Percentiles rank a stretch among this genome's conserved stretches.
Conservation (phyloP, 2,329 filamentous ascomycete species). For the Arthrinium phaeospermum region DNA sequence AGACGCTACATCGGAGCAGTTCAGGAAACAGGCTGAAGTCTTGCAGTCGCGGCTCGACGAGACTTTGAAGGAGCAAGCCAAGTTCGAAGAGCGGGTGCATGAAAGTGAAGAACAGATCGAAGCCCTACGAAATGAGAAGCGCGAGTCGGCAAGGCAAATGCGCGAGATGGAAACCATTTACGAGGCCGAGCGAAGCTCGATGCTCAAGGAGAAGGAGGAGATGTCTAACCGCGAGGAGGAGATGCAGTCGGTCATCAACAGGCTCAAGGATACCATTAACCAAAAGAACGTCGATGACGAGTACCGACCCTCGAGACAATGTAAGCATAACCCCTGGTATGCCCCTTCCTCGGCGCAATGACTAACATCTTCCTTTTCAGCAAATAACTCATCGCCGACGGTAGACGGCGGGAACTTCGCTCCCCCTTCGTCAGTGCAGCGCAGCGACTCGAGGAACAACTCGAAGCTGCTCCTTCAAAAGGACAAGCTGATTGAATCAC, state of each 20-base stretch:
- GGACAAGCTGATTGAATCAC: constrained; percentile 92
- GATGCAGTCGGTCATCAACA: constrained; percentile 86
- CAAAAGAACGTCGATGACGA: constrained; percentile 69
- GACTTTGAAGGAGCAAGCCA: constrained; percentile 78
- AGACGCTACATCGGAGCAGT: constrained; percentile 77
- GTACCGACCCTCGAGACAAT: constrained; percentile 61
- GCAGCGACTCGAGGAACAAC: constrained; percentile 87
- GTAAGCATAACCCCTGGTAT: constrained; percentile 46
- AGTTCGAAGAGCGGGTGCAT: constrained; percentile 85
- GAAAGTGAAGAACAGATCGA: constrained; percentile 87
- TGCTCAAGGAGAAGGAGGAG: constrained; percentile 92
- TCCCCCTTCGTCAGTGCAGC: constrained; percentile 80
- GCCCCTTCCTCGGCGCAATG: neutral
- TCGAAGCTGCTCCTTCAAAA: constrained; percentile 93
- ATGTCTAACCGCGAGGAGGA: constrained; percentile 85
- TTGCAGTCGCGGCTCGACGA: constrained; percentile 88
- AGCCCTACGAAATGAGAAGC: constrained; percentile 80
- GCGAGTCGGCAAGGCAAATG: constrained; percentile 81
- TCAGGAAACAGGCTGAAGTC: constrained; percentile 83
- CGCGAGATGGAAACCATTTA: constrained; percentile 93
- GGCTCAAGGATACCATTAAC: constrained; percentile 86
- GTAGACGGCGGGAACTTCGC: constrained; percentile 82
- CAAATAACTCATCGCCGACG: constrained; percentile 67
- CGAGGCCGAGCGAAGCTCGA: constrained; percentile 84
- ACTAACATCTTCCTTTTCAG: constrained; percentile 32